A percentile compares a stretch with the other conserved stretches of the same genome.
Conservation (phyloP, 192 early-diverging fungal genomes). For the Coemansia sp. region DNA sequence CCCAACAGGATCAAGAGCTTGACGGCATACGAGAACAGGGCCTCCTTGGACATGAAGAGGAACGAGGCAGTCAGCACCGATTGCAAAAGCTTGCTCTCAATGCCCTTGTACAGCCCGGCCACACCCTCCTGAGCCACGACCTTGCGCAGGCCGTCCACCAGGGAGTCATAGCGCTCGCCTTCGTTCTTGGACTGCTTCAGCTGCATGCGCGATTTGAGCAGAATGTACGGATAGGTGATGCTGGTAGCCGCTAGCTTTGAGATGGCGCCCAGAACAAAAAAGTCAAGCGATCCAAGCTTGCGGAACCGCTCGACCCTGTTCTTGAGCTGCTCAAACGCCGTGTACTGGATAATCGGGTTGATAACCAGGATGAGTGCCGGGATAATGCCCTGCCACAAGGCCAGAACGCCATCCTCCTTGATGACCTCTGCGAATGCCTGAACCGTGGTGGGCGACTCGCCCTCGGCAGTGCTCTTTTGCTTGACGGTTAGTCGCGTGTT, state of each 20-base stretch:
- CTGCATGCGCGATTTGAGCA: constrained; percentile 98
- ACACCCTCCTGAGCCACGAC: constrained; percentile 89
- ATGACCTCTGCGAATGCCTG: constrained; percentile 72
- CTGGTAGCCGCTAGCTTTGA: constrained; percentile 92
- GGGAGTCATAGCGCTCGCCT: constrained; percentile 71
- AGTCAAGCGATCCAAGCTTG: constrained; percentile 78
- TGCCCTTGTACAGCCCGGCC: constrained; percentile 83
- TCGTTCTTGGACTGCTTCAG: constrained; percentile 81
- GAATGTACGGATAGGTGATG: constrained; percentile 98
- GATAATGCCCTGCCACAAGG: constrained; percentile 89
- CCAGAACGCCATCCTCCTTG: constrained; percentile 80
- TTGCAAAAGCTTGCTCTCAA: constrained; percentile 95
- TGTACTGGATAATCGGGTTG: constrained; percentile 99
- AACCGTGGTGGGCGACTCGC: constrained; percentile 49
- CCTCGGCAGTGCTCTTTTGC: constrained; percentile 59
- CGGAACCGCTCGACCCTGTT: constrained; percentile 59
- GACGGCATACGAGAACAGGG: constrained; percentile 69
- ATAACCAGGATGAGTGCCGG: constrained; percentile 97
- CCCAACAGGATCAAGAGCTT: constrained; percentile 48
- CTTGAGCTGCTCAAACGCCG: constrained; percentile 95
- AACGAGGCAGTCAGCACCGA: constrained; percentile 93
- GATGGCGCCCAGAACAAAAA: constrained; percentile 94
- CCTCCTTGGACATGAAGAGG: constrained; percentile 93
- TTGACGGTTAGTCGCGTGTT: constrained; percentile 91
- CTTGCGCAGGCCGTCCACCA: constrained; percentile 87